phyloP scores from a whole-genome alignment of 192 early-diverging fungal genomes.

The Podila minutissima region DNA sequence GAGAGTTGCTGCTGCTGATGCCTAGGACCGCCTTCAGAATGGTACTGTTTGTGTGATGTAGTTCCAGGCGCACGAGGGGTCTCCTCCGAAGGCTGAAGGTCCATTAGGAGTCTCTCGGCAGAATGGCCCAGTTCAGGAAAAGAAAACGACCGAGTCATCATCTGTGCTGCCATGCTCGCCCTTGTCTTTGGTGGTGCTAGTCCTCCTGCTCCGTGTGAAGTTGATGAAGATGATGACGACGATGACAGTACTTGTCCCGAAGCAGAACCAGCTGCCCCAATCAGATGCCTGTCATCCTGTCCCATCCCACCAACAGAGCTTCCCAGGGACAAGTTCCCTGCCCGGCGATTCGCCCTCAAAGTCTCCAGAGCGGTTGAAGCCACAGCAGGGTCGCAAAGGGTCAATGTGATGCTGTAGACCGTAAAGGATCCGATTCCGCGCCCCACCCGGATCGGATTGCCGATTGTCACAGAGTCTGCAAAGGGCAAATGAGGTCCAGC shows the following conservation, averaged over 20 bases:
- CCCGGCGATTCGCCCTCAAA: neutral
- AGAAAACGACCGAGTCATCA: slow-evolving; percentile 38
- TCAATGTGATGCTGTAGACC: slow-evolving; percentile 26
- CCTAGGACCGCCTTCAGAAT: neutral
- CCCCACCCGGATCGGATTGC: slow-evolving; percentile 35
- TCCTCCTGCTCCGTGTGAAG: neutral
- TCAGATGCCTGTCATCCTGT: neutral
- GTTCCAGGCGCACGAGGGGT: neutral
- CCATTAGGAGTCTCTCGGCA: slow-evolving; percentile 23
- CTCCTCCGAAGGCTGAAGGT: neutral
- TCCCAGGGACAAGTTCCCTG: neutral
- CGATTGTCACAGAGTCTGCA: slow-evolving; percentile 38
- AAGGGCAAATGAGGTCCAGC: slow-evolving; percentile 36
- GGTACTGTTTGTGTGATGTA: neutral
- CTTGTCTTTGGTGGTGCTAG: slow-evolving; percentile 5
- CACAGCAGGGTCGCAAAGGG: slow-evolving; percentile 22
- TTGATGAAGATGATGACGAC: neutral
- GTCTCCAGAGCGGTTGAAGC: neutral
- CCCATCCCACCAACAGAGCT: neutral
- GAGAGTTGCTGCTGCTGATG: neutral
- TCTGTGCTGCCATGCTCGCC: slow-evolving; percentile 12
- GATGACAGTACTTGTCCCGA: neutral
- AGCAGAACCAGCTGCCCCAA: neutral
- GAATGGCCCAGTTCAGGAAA: slow-evolving; percentile 14
- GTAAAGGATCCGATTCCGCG: slow-evolving; percentile 42